Conservation (phyloP, 805 yeast genomes). For the Lachancea mirantina region DNA sequence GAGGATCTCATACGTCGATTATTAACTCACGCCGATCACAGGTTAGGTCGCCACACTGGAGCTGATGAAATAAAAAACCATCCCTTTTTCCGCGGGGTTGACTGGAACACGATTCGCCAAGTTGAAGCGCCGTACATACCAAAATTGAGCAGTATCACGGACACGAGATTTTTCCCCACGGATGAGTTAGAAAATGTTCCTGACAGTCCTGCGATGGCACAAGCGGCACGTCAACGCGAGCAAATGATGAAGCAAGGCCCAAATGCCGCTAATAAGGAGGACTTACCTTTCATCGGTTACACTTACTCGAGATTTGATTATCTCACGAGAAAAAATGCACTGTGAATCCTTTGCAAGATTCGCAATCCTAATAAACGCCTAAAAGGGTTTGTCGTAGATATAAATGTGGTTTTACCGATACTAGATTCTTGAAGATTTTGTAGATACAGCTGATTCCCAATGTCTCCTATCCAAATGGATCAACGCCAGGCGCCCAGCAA, state of each 20-base stretch:
- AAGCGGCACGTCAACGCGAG: constrained; percentile 61
- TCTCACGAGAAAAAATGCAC: constrained; percentile 63
- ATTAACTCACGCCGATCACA: constrained; percentile 67
- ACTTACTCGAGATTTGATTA: constrained; percentile 94
- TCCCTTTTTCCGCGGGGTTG: constrained; percentile 93
- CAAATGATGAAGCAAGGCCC: constrained; percentile 40
- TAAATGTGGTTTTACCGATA: not conserved
- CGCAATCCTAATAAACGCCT: too few species aligned
- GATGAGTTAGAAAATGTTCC: constrained; percentile 94
- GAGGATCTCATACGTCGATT: constrained; percentile 78
- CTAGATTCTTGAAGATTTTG: constrained; percentile 12
- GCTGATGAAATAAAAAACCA: constrained; percentile 86
- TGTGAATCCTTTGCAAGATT: constrained; percentile 21
- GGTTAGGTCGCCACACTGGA: constrained; percentile 85
- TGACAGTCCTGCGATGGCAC: constrained; percentile 69
- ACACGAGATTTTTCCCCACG: constrained; percentile 95
- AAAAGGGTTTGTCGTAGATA: not conserved
- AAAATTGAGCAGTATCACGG: constrained; percentile 83
- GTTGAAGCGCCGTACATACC: constrained; percentile 95
- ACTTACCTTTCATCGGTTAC: constrained; percentile 94
- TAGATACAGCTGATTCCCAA: constrained; percentile 38
- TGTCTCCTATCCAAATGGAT: constrained; percentile 25
- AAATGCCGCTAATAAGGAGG: constrained; percentile 57
- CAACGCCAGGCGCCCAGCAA: constrained; percentile 40
- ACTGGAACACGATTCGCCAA: constrained; percentile 81